Evolutionary conservation across 192 early-diverging fungal species (phyloP), one percentile per base, ranked within the genome.

Genomic region (Backusella tarrabulga): DNA sequence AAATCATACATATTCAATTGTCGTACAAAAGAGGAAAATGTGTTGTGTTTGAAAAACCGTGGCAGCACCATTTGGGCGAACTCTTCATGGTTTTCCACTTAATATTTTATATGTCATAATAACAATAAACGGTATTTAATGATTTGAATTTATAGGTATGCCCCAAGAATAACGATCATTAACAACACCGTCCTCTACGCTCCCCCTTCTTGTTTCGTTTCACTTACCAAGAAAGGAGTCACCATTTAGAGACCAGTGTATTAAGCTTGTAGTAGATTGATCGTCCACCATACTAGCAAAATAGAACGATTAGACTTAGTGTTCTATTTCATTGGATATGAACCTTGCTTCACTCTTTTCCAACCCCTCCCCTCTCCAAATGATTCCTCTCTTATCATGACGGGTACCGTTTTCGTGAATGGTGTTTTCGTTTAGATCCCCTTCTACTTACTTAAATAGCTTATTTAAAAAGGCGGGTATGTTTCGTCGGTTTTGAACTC

Each of bases 1-100:
- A 99, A 99, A 14, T 95, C 98, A 77, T 99, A 97, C 93, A 97
- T 92, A 83, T 97, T 97, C 19, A 97, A 87, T 79, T 97, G 96
- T 40, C 95, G 90, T 1, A 97, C 95, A 88, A 97, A 97, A 34
- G 90, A 92, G 29, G 93, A 87, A 79, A 96, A 96, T 68, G 95
- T 97, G 83, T 91, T 92, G 88, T 97, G 96, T 82, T 97, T 97
- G 84, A 96, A 97, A 76, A 93, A 94, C n/a, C 85, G 87, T 21
- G 96, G 95, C 26, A 97, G 83, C 21, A 97, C 92, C 56, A 90
- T 84, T 42, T 92, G 89, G 9, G 93, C 90, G 86, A 97, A 95
- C 34, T 93, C 91, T 35, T 93, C 92, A 66, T 91, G 92, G 23
- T 80, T 81, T 63, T 85, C 71, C 2, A 94, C 92, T 81, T 74